Conservation (phyloP, 441 rosid genomes). For the Biscutella laevigata region DNA sequence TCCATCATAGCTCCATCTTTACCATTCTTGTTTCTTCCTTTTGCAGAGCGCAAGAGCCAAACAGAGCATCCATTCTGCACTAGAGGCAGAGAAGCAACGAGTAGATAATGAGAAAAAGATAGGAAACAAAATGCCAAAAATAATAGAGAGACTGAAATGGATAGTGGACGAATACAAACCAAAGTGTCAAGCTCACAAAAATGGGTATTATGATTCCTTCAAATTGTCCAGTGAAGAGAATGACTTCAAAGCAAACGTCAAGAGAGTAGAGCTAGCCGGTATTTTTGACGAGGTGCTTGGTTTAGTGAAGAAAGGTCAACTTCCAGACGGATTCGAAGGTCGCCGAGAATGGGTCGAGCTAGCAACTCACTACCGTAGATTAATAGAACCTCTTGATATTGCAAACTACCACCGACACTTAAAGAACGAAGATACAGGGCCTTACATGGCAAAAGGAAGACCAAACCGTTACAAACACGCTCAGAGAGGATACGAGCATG, state of each 20-base stretch:
- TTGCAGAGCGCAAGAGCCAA: slow-evolving; percentile 54
- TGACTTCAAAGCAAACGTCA: slow-evolving; percentile 65
- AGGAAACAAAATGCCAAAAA: slow-evolving; percentile 16
- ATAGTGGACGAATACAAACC: slow-evolving; percentile 36
- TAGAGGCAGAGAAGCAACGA: slow-evolving; percentile 51
- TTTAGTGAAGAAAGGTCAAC: slow-evolving; percentile 49
- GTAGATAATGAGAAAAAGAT: slow-evolving; percentile 26
- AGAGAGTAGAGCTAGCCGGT: slow-evolving; percentile 62
- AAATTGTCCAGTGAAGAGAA: slow-evolving; percentile 28
- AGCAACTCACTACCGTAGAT: slow-evolving; percentile 46
- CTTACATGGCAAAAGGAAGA: slow-evolving; percentile 51
- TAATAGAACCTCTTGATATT: slow-evolving; percentile 69
- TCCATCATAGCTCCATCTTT: neutral
- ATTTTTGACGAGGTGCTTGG: slow-evolving; percentile 57
- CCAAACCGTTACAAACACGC: slow-evolving; percentile 60
- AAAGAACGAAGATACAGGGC: slow-evolving; percentile 72
- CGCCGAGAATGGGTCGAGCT: slow-evolving; percentile 30
- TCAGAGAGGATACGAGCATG: slow-evolving; percentile 59
- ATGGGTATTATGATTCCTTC: slow-evolving; percentile 65
- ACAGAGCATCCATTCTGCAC: slow-evolving; percentile 52
- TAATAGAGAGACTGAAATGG: slow-evolving; percentile 14
- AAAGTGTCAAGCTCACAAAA: slow-evolving; percentile 27
- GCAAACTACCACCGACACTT: slow-evolving; percentile 65
- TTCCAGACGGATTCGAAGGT: slow-evolving; percentile 58
- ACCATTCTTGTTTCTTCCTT: neutral